phyloP scores from a whole-genome alignment of 2,329 filamentous ascomycete genomes.

The Talaromyces sp. region DNA sequence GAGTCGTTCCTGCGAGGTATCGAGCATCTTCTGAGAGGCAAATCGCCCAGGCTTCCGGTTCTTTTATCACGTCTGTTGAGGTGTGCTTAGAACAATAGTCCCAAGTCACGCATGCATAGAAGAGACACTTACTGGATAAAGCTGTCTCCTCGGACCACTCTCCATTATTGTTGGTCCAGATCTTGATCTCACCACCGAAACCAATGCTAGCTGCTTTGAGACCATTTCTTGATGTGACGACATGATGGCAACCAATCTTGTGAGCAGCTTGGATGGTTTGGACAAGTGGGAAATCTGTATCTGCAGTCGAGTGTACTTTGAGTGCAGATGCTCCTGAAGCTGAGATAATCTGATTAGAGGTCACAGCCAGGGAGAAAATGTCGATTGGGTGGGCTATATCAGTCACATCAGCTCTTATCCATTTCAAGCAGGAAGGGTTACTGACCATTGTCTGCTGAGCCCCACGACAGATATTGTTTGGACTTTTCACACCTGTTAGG shows the following conservation, averaged over 20 bases:
- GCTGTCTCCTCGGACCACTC: constrained; percentile 50
- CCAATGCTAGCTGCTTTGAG: constrained; percentile 74
- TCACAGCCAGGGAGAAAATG: constrained; percentile 77
- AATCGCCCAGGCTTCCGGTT: constrained; percentile 78
- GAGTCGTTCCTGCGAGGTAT: constrained; percentile 79
- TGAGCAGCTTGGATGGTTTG: constrained; percentile 79
- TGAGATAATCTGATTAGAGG: constrained; percentile 68
- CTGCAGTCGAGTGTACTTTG: constrained; percentile 69
- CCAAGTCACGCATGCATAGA: background rate
- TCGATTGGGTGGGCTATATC: constrained; percentile 74
- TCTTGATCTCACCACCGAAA: constrained; percentile 80
- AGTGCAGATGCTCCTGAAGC: constrained; percentile 79
- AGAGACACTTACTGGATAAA: constrained; percentile 35
- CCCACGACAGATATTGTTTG: constrained; percentile 94
- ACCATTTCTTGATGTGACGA: constrained; percentile 66
- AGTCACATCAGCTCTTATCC: background rate
- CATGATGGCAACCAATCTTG: constrained; percentile 84
- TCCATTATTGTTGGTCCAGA: constrained; percentile 64
- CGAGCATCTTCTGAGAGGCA: constrained; percentile 78
- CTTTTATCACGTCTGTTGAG: constrained; percentile 43
- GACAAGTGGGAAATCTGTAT: constrained; percentile 66
- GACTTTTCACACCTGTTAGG: constrained; percentile 55
- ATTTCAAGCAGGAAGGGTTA: constrained; percentile 4
- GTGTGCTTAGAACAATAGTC: constrained; percentile 1
- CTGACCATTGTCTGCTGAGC: constrained; percentile 81